These are phyloP conservation scores for Cyclocybe aegerita DNA, from an alignment of 768 basidiomycete genomes.

Conservation along the genomic window DNA sequence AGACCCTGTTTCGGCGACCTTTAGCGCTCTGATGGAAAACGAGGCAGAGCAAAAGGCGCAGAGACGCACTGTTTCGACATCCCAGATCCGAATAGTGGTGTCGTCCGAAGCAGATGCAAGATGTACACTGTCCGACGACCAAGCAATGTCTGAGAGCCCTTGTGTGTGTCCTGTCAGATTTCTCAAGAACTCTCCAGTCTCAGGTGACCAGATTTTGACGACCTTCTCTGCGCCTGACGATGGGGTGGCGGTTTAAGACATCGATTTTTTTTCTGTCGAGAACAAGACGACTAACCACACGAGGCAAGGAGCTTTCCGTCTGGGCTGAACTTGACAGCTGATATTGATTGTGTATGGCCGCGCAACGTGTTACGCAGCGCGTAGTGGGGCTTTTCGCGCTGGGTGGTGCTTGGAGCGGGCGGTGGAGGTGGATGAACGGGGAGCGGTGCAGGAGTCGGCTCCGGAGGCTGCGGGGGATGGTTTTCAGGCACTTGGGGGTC, in stretches of 20 bases:
- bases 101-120: slow-evolving; percentile 95
- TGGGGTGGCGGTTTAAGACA: slow-evolving; percentile 14
- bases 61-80: slow-evolving; percentile 69
- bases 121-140: slow-evolving; percentile 81
- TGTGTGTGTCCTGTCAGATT: slow-evolving; percentile 75
- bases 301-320: slow-evolving; percentile 85
- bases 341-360: slow-evolving; percentile 83
- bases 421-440: slow-evolving; percentile 31
- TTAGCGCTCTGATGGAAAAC: not conserved
- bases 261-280: slow-evolving; percentile 4
- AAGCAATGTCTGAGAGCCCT: slow-evolving; percentile 87
- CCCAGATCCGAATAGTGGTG: slow-evolving; percentile 86
- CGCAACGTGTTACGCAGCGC: slow-evolving; percentile 62
- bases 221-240: slow-evolving; percentile 68
- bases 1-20: slow-evolving; percentile 47
- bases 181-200: slow-evolving; percentile 73
- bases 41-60: not conserved
- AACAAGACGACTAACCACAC: slow-evolving; percentile 61
- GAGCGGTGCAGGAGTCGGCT: slow-evolving; percentile 29
- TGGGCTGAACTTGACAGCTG: slow-evolving; percentile 89
- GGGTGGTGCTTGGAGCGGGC: slow-evolving; percentile 24
- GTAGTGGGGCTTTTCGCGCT: slow-evolving; percentile 65
- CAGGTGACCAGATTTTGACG: slow-evolving; percentile 83
- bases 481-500: slow-evolving; percentile 76
- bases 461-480: slow-evolving; percentile 30